Evolutionary conservation across 768 basidiomycete genomes (phyloP).

Genomic region (Suillus fuscotomentosus): DNA sequence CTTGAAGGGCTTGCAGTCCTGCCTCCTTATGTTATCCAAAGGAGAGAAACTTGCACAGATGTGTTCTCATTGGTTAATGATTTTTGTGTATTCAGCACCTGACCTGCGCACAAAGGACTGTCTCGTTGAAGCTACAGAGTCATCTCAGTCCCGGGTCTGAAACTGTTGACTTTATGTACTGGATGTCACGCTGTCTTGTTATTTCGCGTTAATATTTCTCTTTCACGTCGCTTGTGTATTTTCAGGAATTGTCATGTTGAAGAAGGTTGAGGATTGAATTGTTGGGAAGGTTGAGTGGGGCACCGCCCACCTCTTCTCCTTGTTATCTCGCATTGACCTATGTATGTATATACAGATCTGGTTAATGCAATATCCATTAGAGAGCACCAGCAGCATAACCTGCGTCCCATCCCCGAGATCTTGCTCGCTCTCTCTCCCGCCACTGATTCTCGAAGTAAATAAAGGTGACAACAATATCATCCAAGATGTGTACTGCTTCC

Average conservation of each 20-base stretch:
- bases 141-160: not conserved
- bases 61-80: not conserved
- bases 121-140: not conserved
- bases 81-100: not conserved
- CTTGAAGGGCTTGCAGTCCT: too few relatives aligned
- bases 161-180: not conserved
- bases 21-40: not conserved
- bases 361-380: not conserved
- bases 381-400: not conserved
- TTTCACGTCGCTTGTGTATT: not conserved
- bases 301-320: too few relatives aligned
- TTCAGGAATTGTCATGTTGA: not conserved
- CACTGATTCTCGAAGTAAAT: constrained; percentile 33
- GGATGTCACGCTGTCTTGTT: not conserved
- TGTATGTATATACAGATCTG: too few relatives aligned
- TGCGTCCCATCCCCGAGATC: constrained; percentile 10
- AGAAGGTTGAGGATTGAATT: too few relatives aligned
- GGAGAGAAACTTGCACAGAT: not conserved
- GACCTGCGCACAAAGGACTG: not conserved
- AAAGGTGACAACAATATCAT: constrained; percentile 36
- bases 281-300: too few relatives aligned
- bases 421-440: constrained; percentile 22
- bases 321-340: constrained; percentile 43
- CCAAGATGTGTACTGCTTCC: constrained; percentile 28
- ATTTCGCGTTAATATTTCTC: not conserved